Conservation (phyloP, 345 rosid genomes). For the Eutrema japonicum region DNA sequence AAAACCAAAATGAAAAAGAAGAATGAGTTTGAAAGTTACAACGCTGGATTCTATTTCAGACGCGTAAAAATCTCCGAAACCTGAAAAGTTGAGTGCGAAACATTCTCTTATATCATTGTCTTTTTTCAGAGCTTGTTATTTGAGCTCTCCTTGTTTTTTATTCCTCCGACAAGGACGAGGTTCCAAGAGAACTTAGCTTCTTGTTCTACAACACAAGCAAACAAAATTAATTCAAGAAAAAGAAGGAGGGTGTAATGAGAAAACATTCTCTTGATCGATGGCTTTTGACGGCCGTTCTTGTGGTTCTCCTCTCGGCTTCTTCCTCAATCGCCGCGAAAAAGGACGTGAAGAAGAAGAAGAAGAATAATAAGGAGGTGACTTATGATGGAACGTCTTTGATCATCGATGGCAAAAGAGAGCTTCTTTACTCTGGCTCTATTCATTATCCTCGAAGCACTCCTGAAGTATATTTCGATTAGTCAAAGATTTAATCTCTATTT, state of each 20-base stretch:
- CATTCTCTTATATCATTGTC: slow-evolving; percentile 43
- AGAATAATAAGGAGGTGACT: slow-evolving; percentile 36
- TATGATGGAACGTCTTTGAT: slow-evolving; percentile 49
- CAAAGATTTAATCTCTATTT: too few species aligned
- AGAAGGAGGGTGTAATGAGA: slow-evolving; percentile 33
- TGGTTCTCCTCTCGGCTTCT: slow-evolving; percentile 34
- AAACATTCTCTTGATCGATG: slow-evolving; percentile 41
- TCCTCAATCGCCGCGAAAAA: slow-evolving; percentile 28
- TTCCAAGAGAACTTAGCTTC: slow-evolving; percentile 42
- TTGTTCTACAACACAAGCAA: slow-evolving; percentile 28
- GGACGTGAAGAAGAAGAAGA: slow-evolving; percentile 29
- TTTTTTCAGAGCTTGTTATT: slow-evolving; percentile 22
- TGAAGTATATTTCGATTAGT: slow-evolving; percentile 26
- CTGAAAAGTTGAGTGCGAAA: slow-evolving; percentile 28
- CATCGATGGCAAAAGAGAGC: slow-evolving; percentile 46
- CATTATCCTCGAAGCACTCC: slow-evolving; percentile 52
- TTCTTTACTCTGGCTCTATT: slow-evolving; percentile 48
- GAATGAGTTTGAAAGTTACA: slow-evolving; percentile 27
- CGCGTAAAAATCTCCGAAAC: slow-evolving; percentile 42
- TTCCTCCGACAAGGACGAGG: slow-evolving; percentile 47
- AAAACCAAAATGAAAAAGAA: neutral
- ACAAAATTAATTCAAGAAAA: neutral
- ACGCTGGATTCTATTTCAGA: slow-evolving; percentile 43
- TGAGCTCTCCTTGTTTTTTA: slow-evolving; percentile 45
- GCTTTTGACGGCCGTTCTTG: slow-evolving; percentile 35